phyloP scores from a whole-genome alignment of 768 basidiomycete species.

The Hygrophoropsis aurantiaca region DNA sequence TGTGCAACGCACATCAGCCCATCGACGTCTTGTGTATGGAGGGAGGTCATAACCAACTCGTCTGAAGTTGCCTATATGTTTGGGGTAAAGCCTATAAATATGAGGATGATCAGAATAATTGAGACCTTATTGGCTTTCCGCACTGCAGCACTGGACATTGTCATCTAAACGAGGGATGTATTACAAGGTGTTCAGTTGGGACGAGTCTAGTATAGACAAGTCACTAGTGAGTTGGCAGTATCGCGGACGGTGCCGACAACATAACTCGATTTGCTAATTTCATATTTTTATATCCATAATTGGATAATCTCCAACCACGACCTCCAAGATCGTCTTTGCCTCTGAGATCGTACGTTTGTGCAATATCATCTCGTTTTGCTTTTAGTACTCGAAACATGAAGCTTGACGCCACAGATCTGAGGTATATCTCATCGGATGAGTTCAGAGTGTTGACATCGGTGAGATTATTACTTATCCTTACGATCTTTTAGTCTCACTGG shows the following conservation, averaged over 20 bases:
- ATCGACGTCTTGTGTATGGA: conserved; percentile 3
- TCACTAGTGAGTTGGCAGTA: too few species aligned
- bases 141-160: too few species aligned
- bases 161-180: too few species aligned
- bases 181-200: too few species aligned
- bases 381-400: conserved; percentile 57
- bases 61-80: conserved; percentile 18
- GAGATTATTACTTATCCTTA: conserved; percentile 7
- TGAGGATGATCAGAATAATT: conserved; percentile 1
- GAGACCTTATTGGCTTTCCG: conserved; percentile 36
- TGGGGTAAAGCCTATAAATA: not conserved
- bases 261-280: too few species aligned
- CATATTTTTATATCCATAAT: too few species aligned
- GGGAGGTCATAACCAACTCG: conserved; percentile 18
- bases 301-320: too few species aligned
- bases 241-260: too few species aligned
- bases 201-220: too few species aligned
- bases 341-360: too few species aligned
- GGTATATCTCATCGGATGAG: conserved; percentile 90
- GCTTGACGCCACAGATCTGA: conserved; percentile 90
- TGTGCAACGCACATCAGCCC: conserved; percentile 15
- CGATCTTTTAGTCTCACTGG: conserved; percentile 5
- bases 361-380: not conserved
- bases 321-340: too few species aligned
- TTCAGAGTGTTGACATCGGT: conserved; percentile 97